phyloP scores from a whole-genome alignment of 192 early-diverging fungal species.

The Linnemannia elongata region DNA sequence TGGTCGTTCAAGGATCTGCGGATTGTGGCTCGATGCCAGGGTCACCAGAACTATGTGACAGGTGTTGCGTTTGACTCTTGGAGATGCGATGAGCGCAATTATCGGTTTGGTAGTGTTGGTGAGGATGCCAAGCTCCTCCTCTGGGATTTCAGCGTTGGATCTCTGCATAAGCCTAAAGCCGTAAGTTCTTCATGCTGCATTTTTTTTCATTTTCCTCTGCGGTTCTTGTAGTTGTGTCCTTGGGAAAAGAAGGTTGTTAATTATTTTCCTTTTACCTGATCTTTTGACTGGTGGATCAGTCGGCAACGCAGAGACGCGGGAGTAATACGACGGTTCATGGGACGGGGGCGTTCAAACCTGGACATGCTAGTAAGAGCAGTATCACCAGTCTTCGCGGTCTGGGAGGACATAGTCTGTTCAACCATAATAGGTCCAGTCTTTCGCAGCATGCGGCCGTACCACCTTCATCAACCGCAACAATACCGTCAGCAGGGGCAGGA shows the following conservation, averaged over 20 bases:
- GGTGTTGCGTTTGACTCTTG: conserved; percentile 85
- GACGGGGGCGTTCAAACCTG: conserved; percentile 10
- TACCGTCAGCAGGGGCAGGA: neutral
- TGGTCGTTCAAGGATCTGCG: conserved; percentile 82
- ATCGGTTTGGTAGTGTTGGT: conserved; percentile 88
- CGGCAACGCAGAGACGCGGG: conserved; percentile 29
- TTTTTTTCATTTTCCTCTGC: neutral
- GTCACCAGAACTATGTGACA: conserved; percentile 91
- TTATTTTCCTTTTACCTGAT: neutral
- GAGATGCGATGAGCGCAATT: conserved; percentile 78
- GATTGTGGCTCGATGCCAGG: conserved; percentile 88
- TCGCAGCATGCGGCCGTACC: neutral
- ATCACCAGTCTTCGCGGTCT: conserved; percentile 20
- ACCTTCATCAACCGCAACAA: neutral
- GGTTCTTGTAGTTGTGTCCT: neutral
- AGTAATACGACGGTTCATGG: conserved; percentile 34
- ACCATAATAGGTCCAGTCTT: neutral
- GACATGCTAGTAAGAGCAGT: conserved; percentile 20
- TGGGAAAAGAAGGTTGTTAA: neutral
- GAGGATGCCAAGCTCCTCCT: conserved; percentile 87
- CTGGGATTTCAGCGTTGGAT: conserved; percentile 90
- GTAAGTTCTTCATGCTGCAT: conserved; percentile 39
- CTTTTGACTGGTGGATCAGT: neutral
- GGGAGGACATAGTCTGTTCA: conserved; percentile 23
- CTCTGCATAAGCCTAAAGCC: conserved; percentile 78